These are phyloP conservation scores for Aphanomyces stellatus DNA, from an alignment of 352 stramenopile genomes.

Conservation along the genomic window DNA sequence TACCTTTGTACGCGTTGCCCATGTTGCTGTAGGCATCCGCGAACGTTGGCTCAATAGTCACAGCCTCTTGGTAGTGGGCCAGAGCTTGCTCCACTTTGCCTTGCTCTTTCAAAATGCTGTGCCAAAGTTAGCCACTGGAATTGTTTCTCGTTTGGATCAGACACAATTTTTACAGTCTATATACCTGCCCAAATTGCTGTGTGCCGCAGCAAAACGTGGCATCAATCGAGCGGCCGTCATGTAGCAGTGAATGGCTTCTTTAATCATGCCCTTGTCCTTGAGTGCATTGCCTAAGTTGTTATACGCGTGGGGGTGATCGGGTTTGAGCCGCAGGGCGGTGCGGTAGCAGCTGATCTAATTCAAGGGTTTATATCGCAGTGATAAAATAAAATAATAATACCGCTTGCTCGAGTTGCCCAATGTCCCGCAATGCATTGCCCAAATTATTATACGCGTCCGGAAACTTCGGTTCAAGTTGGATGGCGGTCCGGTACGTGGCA, in stretches of 20 bases:
- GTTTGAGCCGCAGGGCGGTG: conserved; percentile 82
- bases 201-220: conserved; percentile 87
- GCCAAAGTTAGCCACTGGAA: too few species aligned
- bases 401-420: conserved; percentile 66
- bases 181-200: conserved; percentile 86
- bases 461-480: conserved; percentile 90
- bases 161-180: too few species aligned
- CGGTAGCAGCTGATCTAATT: conserved; percentile 74
- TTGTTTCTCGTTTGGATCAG: too few species aligned
- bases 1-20: conserved; percentile 87
- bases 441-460: conserved; percentile 92
- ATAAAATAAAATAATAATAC: background rate
- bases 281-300: conserved; percentile 91
- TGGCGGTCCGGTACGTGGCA: conserved; percentile 82
- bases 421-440: conserved; percentile 85
- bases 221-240: conserved; percentile 84
- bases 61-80: conserved; percentile 90
- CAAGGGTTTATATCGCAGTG: background rate
- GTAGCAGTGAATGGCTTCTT: conserved; percentile 92
- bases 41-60: conserved; percentile 89
- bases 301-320: conserved; percentile 90
- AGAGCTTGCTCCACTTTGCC: conserved; percentile 90
- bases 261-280: conserved; percentile 89
- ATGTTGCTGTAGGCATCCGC: conserved; percentile 92
- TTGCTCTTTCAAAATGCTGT: conserved; percentile 90